Evolutionary conservation across 331 rosid genomes (phyloP).

Genomic region (Spiraea crenata): DNA sequence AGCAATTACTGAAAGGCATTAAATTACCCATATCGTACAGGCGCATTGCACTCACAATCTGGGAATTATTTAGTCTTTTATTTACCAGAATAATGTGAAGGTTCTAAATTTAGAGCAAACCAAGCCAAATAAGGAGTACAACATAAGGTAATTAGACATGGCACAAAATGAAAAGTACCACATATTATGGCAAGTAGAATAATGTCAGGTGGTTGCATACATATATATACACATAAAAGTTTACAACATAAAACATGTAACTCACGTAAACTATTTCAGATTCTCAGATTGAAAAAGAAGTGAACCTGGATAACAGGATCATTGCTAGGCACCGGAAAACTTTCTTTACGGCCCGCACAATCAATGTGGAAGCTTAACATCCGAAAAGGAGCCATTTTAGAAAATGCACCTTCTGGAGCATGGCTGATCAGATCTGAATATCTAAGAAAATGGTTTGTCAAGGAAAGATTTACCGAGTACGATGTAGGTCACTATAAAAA

Average conservation of each 20-base stretch:
- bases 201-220: background rate
- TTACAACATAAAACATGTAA: conserved; percentile 1
- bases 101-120: background rate
- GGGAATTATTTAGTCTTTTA: background rate
- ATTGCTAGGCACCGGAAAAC: conserved; percentile 89
- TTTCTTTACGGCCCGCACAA: conserved; percentile 99
- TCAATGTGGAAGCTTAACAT: conserved; percentile 95
- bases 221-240: background rate
- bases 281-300: conserved; percentile 14
- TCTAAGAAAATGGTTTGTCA: conserved; percentile 49
- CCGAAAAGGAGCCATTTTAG: conserved; percentile 99
- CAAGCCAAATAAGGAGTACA: too few relatives aligned
- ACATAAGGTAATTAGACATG: background rate
- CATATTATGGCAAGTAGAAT: background rate
- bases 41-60: background rate
- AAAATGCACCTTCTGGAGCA: conserved; percentile 89
- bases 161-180: background rate
- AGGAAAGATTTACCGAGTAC: conserved; percentile 27
- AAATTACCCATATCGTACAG: background rate
- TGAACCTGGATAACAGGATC: conserved; percentile 98
- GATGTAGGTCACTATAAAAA: conserved; percentile 18
- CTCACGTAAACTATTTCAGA: background rate
- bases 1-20: background rate
- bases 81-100: background rate
- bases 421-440: conserved; percentile 85